phyloP scores from a whole-genome alignment of 169 alveolate species.

The Theileria equi region DNA sequence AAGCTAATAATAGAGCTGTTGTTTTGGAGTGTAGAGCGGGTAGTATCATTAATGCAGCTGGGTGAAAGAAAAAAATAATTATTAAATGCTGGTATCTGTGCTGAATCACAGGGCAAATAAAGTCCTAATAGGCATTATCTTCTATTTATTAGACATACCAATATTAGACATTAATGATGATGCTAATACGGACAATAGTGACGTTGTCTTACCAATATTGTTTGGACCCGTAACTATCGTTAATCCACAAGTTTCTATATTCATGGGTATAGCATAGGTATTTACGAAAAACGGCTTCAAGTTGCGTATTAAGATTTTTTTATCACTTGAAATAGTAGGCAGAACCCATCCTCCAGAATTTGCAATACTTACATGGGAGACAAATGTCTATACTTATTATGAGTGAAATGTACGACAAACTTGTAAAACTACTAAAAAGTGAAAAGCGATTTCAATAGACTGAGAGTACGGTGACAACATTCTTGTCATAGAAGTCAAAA shows the following conservation, averaged over 20 bases:
- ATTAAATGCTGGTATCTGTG: neutral
- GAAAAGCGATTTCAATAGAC: constrained; percentile 14
- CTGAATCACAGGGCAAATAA: neutral
- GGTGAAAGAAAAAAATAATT: neutral
- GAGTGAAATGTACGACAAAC: constrained; percentile 1
- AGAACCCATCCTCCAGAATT: constrained; percentile 27
- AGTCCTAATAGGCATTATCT: neutral
- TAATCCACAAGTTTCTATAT: constrained; percentile 7
- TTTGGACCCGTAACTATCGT: constrained; percentile 12
- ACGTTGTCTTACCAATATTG: constrained; percentile 33
- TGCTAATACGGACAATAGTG: neutral
- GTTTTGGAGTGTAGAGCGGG: neutral
- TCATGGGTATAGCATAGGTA: constrained; percentile 7
- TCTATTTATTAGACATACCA: constrained; percentile 3
- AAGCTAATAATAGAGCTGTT: neutral
- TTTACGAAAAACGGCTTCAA: neutral
- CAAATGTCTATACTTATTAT: constrained; percentile 18
- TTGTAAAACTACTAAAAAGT: constrained; percentile 32
- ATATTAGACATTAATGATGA: neutral
- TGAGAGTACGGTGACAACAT: constrained; percentile 37
- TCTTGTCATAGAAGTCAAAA: neutral
- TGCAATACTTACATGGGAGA: constrained; percentile 31
- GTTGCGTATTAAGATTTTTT: constrained; percentile 10
- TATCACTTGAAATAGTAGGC: neutral
- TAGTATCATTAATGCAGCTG: neutral